A percentile compares a stretch with the other conserved stretches of the same genome.
phyloP scores from a whole-genome alignment of 176 grass and related monocot genomes.

The Poa annua region DNA sequence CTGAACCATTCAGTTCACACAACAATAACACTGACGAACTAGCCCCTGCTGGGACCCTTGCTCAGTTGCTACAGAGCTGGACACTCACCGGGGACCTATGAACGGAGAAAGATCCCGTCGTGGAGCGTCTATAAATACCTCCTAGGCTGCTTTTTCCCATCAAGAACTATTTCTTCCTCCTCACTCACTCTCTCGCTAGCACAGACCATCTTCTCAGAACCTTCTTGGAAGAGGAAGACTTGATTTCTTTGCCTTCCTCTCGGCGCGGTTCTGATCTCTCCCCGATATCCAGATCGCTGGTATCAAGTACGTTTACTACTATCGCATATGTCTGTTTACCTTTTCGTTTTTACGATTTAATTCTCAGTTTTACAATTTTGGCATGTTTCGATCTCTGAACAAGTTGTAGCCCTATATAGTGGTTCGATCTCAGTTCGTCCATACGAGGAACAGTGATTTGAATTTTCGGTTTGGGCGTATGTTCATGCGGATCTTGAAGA shows the following conservation, averaged over 20 bases:
- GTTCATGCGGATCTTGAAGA: not conserved
- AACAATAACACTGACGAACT: not conserved
- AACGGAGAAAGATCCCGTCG: not conserved
- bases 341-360: not conserved
- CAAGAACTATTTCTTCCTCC: conserved; percentile 7
- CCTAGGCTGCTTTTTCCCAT: not conserved
- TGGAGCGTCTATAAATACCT: conserved; percentile 1
- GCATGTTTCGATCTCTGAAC: not conserved
- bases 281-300: not conserved
- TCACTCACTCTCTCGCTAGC: conserved; percentile 13
- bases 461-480: not conserved
- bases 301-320: not conserved
- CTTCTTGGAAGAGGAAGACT: conserved; percentile 12
- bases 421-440: not conserved
- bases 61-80: not conserved
- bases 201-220: conserved; percentile 3
- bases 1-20: not conserved
- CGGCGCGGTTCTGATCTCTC: not conserved
- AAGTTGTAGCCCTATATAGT: not conserved
- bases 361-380: not conserved
- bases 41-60: conserved; percentile 17
- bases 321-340: not conserved
- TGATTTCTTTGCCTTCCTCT: not conserved
- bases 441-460: not conserved
- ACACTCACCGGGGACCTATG: not conserved